Conservation (phyloP, 345 rosid species). For the Syzygium aromaticum region DNA sequence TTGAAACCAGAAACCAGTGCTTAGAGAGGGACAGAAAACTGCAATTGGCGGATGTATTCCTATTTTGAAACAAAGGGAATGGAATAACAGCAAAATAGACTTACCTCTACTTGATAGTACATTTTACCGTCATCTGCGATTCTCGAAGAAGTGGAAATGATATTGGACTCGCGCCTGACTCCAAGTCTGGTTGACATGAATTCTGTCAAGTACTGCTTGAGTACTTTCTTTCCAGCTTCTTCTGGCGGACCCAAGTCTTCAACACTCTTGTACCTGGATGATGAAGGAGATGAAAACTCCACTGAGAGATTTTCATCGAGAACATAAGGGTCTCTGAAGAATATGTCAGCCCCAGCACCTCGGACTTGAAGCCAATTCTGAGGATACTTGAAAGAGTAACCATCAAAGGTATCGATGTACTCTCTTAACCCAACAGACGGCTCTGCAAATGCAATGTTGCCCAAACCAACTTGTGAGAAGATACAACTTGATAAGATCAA, state of each 20-base stretch:
- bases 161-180: slow-evolving; percentile 57
- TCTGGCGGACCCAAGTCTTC: slow-evolving; percentile 79
- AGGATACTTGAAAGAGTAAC: slow-evolving; percentile 85
- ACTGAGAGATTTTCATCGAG: slow-evolving; percentile 82
- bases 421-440: slow-evolving; percentile 52
- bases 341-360: slow-evolving; percentile 92
- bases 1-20: background rate
- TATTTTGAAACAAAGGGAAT: background rate
- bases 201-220: slow-evolving; percentile 84
- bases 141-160: slow-evolving; percentile 64
- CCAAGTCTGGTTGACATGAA: slow-evolving; percentile 97
- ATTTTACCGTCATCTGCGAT: slow-evolving; percentile 89
- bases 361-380: slow-evolving; percentile 83
- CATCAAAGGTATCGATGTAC: slow-evolving; percentile 82
- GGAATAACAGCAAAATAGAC: background rate
- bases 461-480: slow-evolving; percentile 27
- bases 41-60: background rate
- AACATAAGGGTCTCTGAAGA: slow-evolving; percentile 82
- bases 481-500: slow-evolving; percentile 50
- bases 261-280: slow-evolving; percentile 67
- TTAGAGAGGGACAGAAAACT: background rate
- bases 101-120: slow-evolving; percentile 90
- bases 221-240: slow-evolving; percentile 77
- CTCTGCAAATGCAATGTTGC: slow-evolving; percentile 26
- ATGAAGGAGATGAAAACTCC: slow-evolving; percentile 94